A percentile compares a stretch with the other conserved stretches of the same genome.
phyloP scores from a whole-genome alignment of 768 basidiomycete species.

The Mycena venus region DNA sequence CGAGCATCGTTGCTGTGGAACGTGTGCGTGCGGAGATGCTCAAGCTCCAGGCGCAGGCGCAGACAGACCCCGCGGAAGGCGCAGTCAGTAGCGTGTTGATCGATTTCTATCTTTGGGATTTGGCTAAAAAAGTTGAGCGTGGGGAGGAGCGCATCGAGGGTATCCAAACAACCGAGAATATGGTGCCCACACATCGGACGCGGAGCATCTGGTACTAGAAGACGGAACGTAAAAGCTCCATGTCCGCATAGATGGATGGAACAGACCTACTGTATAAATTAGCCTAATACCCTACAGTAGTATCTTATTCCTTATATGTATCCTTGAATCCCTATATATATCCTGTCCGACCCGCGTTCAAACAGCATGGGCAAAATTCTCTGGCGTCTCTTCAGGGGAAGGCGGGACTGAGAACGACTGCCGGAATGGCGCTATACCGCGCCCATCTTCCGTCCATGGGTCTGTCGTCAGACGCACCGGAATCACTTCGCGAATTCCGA shows the following conservation, averaged over 20 bases:
- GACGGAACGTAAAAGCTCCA: background rate
- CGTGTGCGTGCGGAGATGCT: slow-evolving; percentile 72
- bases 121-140: slow-evolving; percentile 81
- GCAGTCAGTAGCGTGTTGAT: slow-evolving; percentile 82
- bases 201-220: slow-evolving; percentile 89
- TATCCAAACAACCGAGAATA: slow-evolving; percentile 60
- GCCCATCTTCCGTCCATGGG: slow-evolving; percentile 60
- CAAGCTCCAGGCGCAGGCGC: slow-evolving; percentile 32
- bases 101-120: slow-evolving; percentile 93
- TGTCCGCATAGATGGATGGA: background rate
- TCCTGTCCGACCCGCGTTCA: background rate
- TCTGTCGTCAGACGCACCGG: slow-evolving; percentile 78
- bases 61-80: slow-evolving; percentile 40
- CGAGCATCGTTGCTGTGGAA: slow-evolving; percentile 87
- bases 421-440: slow-evolving; percentile 44
- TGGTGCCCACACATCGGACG: slow-evolving; percentile 82
- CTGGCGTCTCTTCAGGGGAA: slow-evolving; percentile 4
- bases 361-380: background rate
- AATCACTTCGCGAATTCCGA: slow-evolving; percentile 71
- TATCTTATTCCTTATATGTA: background rate
- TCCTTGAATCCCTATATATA: background rate
- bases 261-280: background rate
- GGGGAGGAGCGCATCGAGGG: slow-evolving; percentile 73
- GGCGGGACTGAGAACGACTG: slow-evolving; percentile 9
- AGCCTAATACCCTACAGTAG: slow-evolving; percentile 10